phyloP scores from a whole-genome alignment of 768 basidiomycete species.

The Tylopilus cervinicoccineus region DNA sequence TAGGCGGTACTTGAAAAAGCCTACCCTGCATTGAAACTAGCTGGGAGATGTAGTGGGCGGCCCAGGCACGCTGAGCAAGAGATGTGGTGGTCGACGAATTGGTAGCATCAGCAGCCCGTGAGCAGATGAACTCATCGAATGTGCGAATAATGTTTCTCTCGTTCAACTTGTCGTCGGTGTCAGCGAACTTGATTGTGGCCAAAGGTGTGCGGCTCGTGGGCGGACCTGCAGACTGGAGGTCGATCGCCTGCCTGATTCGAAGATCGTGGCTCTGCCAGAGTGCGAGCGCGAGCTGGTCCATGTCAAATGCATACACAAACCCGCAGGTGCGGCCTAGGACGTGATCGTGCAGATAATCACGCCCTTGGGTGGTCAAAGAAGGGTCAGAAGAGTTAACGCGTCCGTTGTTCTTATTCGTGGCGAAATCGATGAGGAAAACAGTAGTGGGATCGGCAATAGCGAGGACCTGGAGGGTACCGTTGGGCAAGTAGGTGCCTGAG shows the following conservation, averaged over 20 bases:
- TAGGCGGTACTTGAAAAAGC: conserved; percentile 19
- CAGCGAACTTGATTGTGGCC: conserved; percentile 17
- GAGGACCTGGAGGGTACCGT: conserved; percentile 23
- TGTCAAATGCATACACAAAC: conserved; percentile 29
- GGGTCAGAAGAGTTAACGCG: conserved; percentile 24
- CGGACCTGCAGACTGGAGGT: conserved; percentile 23
- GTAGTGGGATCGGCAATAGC: conserved; percentile 27
- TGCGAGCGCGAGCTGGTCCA: conserved; percentile 28
- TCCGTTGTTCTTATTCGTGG: conserved; percentile 30
- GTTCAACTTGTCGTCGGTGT: conserved; percentile 1
- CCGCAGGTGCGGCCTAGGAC: conserved; percentile 27
- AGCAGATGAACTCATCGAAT: conserved; percentile 11
- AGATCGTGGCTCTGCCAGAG: conserved; percentile 30
- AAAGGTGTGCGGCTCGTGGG: conserved; percentile 14
- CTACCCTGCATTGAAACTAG: conserved; percentile 17
- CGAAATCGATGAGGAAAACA: conserved; percentile 27
- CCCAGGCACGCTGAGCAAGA: conserved; percentile 32
- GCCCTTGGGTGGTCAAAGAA: conserved; percentile 15
- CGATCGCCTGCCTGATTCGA: conserved; percentile 33
- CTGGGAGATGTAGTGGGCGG: conserved; percentile 28
- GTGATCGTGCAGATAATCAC: conserved; percentile 27
- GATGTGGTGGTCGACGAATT: conserved; percentile 5
- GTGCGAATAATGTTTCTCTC: conserved; percentile 14
- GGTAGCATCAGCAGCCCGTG: not conserved
- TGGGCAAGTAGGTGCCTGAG: conserved; percentile 21